phyloP scores from a whole-genome alignment of 2,329 filamentous ascomycete species.

The Ophiocordyceps polyrhachis-furcata region DNA sequence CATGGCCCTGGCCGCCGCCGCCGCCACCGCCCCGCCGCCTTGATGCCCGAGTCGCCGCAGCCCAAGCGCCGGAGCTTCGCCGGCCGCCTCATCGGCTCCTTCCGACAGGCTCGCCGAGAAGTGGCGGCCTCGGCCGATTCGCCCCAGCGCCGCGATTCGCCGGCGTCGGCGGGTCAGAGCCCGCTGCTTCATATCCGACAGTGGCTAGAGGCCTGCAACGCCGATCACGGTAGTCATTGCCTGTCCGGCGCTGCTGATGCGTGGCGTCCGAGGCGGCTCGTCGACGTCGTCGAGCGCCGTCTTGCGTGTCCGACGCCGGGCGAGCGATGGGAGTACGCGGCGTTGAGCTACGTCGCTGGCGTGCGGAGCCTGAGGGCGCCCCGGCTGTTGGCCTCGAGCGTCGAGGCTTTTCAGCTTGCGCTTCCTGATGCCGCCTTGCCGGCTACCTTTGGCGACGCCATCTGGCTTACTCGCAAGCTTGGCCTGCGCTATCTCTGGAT shows the following conservation, averaged over 20 bases:
- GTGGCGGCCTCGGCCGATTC: slow-evolving; percentile 5
- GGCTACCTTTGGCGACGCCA: slow-evolving; percentile 23
- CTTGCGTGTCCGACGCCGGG: slow-evolving; percentile 19
- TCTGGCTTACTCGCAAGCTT: slow-evolving; percentile 24
- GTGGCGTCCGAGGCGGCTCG: slow-evolving; percentile 21
- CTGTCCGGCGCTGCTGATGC: slow-evolving; percentile 9
- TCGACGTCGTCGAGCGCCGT: slow-evolving; percentile 20
- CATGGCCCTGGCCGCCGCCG: neutral
- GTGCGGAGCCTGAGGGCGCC: slow-evolving; percentile 4
- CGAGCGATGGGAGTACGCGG: slow-evolving; percentile 18
- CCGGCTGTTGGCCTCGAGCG: slow-evolving; percentile 17
- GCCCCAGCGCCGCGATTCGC: slow-evolving; percentile 14
- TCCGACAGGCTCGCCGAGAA: slow-evolving; percentile 14
- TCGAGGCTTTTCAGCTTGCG: slow-evolving; percentile 16
- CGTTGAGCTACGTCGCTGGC: slow-evolving; percentile 28
- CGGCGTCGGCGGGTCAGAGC: slow-evolving; percentile 9
- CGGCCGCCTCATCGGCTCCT: slow-evolving; percentile 17
- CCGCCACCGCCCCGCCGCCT: neutral
- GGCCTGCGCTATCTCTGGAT: slow-evolving; percentile 26
- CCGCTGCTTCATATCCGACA: slow-evolving; percentile 12
- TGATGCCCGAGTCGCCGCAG: slow-evolving; percentile 5
- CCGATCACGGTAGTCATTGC: slow-evolving; percentile 22
- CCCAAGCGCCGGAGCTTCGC: slow-evolving; percentile 22
- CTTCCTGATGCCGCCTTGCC: slow-evolving; percentile 20
- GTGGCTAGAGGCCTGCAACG: slow-evolving; percentile 24